Evolutionary conservation across 768 basidiomycete genomes (phyloP).

Genomic region (Lepiota brunneoincarnata): DNA sequence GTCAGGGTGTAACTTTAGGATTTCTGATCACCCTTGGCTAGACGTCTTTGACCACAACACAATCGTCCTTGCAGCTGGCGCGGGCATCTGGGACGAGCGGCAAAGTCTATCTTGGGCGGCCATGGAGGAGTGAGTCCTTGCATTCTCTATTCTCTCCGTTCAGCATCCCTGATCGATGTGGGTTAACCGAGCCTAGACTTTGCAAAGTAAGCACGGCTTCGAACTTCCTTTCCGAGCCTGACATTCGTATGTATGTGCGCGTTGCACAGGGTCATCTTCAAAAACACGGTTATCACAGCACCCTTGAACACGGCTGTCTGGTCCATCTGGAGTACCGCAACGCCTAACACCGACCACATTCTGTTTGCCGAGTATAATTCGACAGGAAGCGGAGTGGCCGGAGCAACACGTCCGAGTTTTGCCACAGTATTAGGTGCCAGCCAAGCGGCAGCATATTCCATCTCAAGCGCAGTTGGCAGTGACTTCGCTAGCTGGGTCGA

Average conservation of each 20-base stretch:
- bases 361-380: constrained; percentile 44
- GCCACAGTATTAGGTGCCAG: constrained; percentile 30
- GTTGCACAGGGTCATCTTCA: constrained; percentile 38
- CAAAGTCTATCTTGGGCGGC: constrained; percentile 38
- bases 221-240: too few relatives aligned
- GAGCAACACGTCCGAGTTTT: constrained; percentile 34
- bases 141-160: too few relatives aligned
- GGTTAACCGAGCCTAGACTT: too few relatives aligned
- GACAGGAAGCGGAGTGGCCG: constrained; percentile 32
- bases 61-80: constrained; percentile 32
- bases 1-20: constrained; percentile 18
- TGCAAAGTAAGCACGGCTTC: too few relatives aligned
- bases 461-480: constrained; percentile 41
- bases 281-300: constrained; percentile 38
- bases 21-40: not conserved
- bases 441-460: constrained; percentile 33
- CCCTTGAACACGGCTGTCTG: constrained; percentile 40
- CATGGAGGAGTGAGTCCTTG: constrained; percentile 37
- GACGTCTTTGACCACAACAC: constrained; percentile 39
- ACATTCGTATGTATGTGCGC: not conserved
- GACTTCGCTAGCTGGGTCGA: constrained; percentile 21
- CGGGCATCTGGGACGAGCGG: constrained; percentile 30
- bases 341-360: constrained; percentile 36
- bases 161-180: too few relatives aligned
- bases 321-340: constrained; percentile 41